Conservation (phyloP, 306 rosid species). For the Inga leiocalycina region DNA sequence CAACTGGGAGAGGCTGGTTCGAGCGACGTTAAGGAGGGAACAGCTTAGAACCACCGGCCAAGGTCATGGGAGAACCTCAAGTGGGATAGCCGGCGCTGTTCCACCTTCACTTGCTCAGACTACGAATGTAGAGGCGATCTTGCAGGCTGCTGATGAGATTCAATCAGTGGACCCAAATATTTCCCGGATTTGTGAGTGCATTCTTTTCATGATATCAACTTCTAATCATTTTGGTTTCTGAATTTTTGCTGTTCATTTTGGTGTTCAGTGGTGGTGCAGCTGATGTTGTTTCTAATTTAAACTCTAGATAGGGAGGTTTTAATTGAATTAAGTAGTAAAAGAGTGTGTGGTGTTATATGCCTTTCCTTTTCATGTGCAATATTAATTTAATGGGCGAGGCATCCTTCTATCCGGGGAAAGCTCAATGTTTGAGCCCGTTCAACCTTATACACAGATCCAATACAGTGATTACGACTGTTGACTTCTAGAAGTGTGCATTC, state of each 20-base stretch:
- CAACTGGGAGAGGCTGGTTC: slow-evolving; percentile 86
- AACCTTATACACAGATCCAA: neutral
- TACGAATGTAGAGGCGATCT: slow-evolving; percentile 76
- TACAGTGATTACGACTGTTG: neutral
- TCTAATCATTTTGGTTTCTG: neutral
- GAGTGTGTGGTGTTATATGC: neutral
- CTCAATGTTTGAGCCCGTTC: neutral
- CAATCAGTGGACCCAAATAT: slow-evolving; percentile 75
- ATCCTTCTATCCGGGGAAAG: neutral
- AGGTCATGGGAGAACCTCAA: slow-evolving; percentile 60
- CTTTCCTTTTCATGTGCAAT: neutral
- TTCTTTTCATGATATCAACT: neutral
- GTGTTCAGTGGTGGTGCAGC: neutral
- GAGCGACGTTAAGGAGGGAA: slow-evolving; percentile 74
- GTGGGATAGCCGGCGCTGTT: slow-evolving; percentile 83
- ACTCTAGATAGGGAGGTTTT: slow-evolving; percentile 20
- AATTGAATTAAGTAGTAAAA: neutral
- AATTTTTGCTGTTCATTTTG: slow-evolving; percentile 5
- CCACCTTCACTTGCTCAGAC: slow-evolving; percentile 75
- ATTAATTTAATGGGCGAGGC: slow-evolving; percentile 4
- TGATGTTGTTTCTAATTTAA: neutral
- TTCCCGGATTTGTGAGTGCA: slow-evolving; percentile 74
- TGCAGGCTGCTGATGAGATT: slow-evolving; percentile 91
- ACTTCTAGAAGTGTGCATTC: neutral
- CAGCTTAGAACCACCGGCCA: slow-evolving; percentile 70